Base-by-base conservation (phyloP, 2,329 filamentous ascomycete species). In the Coniella lustricola region DNA sequence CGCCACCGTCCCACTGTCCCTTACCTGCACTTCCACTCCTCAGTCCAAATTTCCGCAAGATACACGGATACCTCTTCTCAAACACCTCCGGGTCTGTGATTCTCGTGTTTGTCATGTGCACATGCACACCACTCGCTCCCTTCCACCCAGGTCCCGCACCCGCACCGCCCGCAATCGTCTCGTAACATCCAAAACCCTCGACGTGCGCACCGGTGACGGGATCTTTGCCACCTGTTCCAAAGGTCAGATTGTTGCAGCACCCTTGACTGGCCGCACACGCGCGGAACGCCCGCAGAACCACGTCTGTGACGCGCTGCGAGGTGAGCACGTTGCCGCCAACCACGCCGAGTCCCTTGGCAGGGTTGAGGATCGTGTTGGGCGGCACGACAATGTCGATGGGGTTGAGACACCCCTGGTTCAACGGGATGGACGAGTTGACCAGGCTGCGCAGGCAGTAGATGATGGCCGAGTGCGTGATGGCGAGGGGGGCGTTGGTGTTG, bases 251-350 rank as follows among this genome's bases (percentile, higher is more conserved):
- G 44, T 56, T 64, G 0, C 61, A 62, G 40, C 62, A 65, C 0
- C 62, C 62, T 33, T 64, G 62, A 41, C 53, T 57, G 2, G 61
- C 61, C 2, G 50, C 58, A 4, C 55, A 54, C 0, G 50, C 43
- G 18, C 55, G 52, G 20, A 64, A 65, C 1, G 62, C 64, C 2
- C 57, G 55, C 2, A 66, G 50, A 7, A 64, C 61, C 0, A 57
- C 46, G 16, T 64, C 62, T 1, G 62, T 59, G 0, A 64, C 59
- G 14, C 62, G 57, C 45, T 64, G 62, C 4, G 59, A 61, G 2
- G 61, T 61, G 2, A 64, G 54, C 0, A 88, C 85, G 56, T 87
- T 88, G n/a, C 85, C 85, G 31, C 62, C 63, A 41, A 67, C 60
- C 1, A 65, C 62, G 2, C 59, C 64, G 44, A 1, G 61, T 51